phyloP scores from a whole-genome alignment of 2,329 filamentous ascomycete genomes.

The Dothideomycetidae sp. region DNA sequence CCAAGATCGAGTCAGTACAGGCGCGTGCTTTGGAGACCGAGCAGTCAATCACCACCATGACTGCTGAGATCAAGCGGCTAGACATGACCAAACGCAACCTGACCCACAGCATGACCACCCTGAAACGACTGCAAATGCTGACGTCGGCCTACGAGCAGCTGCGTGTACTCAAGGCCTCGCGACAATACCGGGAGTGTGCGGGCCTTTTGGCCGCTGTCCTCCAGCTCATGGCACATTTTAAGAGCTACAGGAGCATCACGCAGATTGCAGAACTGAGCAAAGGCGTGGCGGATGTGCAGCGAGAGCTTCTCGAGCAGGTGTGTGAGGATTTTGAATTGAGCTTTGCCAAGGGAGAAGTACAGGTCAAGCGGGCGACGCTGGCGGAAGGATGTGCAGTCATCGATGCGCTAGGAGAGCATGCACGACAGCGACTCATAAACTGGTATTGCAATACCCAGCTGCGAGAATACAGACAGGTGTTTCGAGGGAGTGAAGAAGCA shows the following conservation, averaged over 20 bases:
- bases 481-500: conserved; percentile 90
- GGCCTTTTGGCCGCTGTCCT: conserved; percentile 87
- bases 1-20: conserved; percentile 86
- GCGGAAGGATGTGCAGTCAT: conserved; percentile 84
- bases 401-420: conserved; percentile 83
- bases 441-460: conserved; percentile 99
- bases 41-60: conserved; percentile 95
- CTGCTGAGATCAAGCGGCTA: conserved; percentile 91
- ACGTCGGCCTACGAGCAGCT: conserved; percentile 98
- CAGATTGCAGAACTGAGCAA: conserved; percentile 89
- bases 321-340: conserved; percentile 97
- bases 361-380: conserved; percentile 52
- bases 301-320: conserved; percentile 89
- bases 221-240: conserved; percentile 97
- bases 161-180: conserved; percentile 61
- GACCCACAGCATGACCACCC: conserved; percentile 90
- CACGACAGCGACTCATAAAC: conserved; percentile 65
- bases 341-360: conserved; percentile 78
- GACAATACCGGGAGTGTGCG: conserved; percentile 90
- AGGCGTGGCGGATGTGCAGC: conserved; percentile 84
- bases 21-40: conserved; percentile 83
- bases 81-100: conserved; percentile 95
- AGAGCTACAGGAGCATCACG: conserved; percentile 92
- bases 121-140: conserved; percentile 95
- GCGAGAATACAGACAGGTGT: conserved; percentile 88